phyloP scores from a whole-genome alignment of 176 grass and related monocot genomes.

The Alopecurus myosuroides region DNA sequence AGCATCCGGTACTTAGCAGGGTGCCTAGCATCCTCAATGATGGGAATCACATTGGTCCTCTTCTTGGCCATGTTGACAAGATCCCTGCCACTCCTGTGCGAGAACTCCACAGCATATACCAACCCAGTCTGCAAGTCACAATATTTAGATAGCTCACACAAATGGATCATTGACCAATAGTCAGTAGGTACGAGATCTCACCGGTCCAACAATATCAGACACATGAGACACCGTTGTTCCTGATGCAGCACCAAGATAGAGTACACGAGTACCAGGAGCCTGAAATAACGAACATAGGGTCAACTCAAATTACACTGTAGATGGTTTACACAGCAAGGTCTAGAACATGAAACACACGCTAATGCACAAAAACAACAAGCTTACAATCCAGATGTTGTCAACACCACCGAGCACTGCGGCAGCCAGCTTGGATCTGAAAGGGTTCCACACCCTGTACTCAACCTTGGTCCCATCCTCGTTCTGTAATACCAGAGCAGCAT shows the following conservation, averaged over 20 bases:
- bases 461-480: conserved; percentile 74
- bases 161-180: rapidly evolving
- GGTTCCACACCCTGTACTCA: conserved; percentile 89
- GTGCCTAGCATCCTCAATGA: conserved; percentile 95
- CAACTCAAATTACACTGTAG: background rate
- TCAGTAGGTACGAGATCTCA: conserved; percentile 5
- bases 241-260: conserved; percentile 88
- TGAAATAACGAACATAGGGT: background rate
- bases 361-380: background rate
- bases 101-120: conserved; percentile 96
- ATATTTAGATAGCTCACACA: background rate
- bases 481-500: conserved; percentile 14
- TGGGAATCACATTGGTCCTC: conserved; percentile 90
- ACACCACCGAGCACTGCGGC: conserved; percentile 80
- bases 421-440: conserved; percentile 83
- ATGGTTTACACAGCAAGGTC: background rate
- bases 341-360: background rate
- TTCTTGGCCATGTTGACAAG: conserved; percentile 98
- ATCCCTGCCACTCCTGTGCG: conserved; percentile 84
- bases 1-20: conserved; percentile 84
- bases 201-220: conserved; percentile 85
- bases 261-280: conserved; percentile 65
- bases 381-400: conserved; percentile 88
- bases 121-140: conserved; percentile 44
- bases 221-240: conserved; percentile 88